Base-by-base conservation (phyloP, 345 rosid genomes). In the Pistacia vera region DNA sequence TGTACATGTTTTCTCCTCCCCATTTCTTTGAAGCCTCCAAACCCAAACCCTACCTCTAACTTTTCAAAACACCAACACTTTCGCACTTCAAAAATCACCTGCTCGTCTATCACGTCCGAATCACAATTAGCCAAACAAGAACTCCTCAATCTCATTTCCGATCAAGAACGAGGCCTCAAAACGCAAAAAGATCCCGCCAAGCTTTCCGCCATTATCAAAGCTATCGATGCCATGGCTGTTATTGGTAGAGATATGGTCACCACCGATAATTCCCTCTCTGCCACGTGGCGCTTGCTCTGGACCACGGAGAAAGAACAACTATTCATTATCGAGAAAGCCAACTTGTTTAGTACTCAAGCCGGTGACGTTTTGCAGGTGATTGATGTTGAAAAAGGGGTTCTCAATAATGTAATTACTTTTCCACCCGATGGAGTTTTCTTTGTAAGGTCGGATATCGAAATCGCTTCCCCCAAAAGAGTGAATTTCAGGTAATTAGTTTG, bases 251-350 rank as follows among this genome's bases (percentile, higher is more conserved):
- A 74, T 36, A 80, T 85, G 3, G 73, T 81, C 79, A 93, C 98
- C 74, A 95, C 98, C 41, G 90, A 73, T 0, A 78, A 61, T 10
- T 81, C 92, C 11, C 91, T 95, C 11, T 90, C 97, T 11, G 87
- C 93, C 77, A 91, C 97, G 55, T 95, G 98, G 97, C 82, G 98
- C 68, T 78, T 93, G 59, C 88, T 91, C 61, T 95, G 98, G 97
- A 93, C 95, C 33, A 91, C 98, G 66, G 98, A 95, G 91, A 95
- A 91, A 81, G 98, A 91, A 83, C 98, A 91, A 81, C 88, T 95
- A 5, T 95, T 89, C 88, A 93, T 95, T 64, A 83, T 95, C 65
- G 95, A 93, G 88, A 93, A 90, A 72, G 95, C 97, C 13, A 84
- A 87, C 28, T 46, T 92, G 82, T 87, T 95, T 38, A 92, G 97